Percentiles rank a stretch among this genome's conserved stretches.
These are phyloP conservation scores for Rhynchospora pubera DNA, from an alignment of 176 grass and related monocot species.

Conservation along the genomic window DNA sequence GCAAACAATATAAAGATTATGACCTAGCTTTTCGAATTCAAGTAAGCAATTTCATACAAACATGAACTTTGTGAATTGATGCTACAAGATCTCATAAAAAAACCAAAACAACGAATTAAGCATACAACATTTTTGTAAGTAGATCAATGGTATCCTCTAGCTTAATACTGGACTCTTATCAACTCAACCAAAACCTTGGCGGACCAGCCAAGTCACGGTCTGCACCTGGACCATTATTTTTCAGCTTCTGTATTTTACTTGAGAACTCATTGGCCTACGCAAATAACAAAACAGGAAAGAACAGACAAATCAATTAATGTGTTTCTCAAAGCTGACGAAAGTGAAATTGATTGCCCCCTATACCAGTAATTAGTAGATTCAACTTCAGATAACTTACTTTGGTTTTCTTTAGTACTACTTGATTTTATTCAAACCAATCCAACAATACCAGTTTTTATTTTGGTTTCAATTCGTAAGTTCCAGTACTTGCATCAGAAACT, in stretches of 20 bases:
- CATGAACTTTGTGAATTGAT: background rate
- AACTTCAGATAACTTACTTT: conserved; percentile 6
- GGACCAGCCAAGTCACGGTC: conserved; percentile 40
- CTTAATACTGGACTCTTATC: conserved; percentile 10
- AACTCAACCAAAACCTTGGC: conserved; percentile 73
- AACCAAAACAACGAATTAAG: background rate
- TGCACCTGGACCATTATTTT: conserved; percentile 43
- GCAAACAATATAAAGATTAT: background rate
- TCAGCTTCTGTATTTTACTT: conserved; percentile 76
- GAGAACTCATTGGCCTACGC: conserved; percentile 86
- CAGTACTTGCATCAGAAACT: background rate
- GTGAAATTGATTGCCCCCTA: conserved; percentile 15
- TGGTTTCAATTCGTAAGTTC: background rate
- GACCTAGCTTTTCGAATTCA: background rate
- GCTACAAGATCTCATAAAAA: background rate
- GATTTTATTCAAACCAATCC: background rate
- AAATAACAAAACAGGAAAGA: background rate
- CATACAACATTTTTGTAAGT: background rate
- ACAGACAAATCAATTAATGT: background rate
- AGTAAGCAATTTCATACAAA: background rate
- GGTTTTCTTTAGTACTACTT: background rate
- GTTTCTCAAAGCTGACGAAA: background rate
- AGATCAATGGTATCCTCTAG: background rate
- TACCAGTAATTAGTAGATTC: conserved; percentile 6
- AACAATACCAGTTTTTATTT: background rate